phyloP scores from a whole-genome alignment of 129 eudicot species.

The Oenanthe sinensis region DNA sequence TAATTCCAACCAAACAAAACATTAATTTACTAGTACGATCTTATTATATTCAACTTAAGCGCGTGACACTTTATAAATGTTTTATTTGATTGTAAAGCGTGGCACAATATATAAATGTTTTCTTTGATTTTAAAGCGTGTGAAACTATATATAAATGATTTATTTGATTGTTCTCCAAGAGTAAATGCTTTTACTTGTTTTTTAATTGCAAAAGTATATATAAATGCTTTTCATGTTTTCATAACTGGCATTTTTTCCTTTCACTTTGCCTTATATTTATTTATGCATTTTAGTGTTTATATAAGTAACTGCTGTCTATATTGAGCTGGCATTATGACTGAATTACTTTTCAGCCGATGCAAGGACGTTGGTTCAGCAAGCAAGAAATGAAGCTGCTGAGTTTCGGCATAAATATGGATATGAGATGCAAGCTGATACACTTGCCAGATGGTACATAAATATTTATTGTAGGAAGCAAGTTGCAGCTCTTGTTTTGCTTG shows the following conservation, averaged over 20 bases:
- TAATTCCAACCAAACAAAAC: too few species aligned
- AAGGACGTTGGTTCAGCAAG: conserved; percentile 93
- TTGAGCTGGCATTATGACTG: background rate
- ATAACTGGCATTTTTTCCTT: background rate
- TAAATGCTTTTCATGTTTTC: too few species aligned
- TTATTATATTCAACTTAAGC: too few species aligned
- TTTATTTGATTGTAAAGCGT: background rate
- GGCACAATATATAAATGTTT: too few species aligned
- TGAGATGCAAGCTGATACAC: conserved; percentile 89
- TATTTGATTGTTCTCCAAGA: background rate
- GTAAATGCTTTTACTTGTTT: too few species aligned
- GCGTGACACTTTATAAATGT: too few species aligned
- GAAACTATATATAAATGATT: too few species aligned
- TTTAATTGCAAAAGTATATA: too few species aligned
- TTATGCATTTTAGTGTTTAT: background rate
- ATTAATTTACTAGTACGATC: background rate
- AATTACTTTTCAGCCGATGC: conserved; percentile 69
- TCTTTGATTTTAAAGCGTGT: too few species aligned
- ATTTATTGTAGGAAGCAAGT: background rate
- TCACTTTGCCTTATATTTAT: background rate
- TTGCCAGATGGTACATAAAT: conserved; percentile 73
- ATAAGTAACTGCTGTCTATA: background rate
- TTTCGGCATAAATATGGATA: conserved; percentile 85
- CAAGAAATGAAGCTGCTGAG: conserved; percentile 96
- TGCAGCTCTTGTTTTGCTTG: background rate